phyloP scores from a whole-genome alignment of 139 green algal species.

The Chlorella sp. region DNA sequence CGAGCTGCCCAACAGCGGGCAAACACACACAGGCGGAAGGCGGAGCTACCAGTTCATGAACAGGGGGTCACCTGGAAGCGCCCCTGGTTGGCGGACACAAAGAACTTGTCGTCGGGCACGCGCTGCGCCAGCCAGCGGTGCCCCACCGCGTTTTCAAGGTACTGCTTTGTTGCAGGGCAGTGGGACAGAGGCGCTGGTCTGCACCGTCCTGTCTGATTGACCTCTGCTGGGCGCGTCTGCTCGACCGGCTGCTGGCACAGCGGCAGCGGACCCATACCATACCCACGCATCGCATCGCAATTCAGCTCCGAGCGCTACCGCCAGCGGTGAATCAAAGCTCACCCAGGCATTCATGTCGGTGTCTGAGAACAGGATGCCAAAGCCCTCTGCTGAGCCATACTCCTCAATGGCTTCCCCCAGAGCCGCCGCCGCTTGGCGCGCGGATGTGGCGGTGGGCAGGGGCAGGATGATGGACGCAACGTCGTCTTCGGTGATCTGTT shows the following conservation, averaged over 20 bases:
- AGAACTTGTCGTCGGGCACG: neutral
- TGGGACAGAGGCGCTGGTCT: no score
- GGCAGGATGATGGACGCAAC: conserved; percentile 13
- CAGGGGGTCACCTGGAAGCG: conserved; percentile 19
- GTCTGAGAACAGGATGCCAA: conserved; percentile 9
- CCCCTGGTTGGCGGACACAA: conserved; percentile 29
- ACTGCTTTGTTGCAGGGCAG: neutral
- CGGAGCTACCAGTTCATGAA: no score
- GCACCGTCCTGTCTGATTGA: no score
- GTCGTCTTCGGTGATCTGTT: conserved; percentile 2
- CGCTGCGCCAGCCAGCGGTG: conserved; percentile 32
- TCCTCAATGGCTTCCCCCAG: neutral
- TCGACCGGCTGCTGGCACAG: no score
- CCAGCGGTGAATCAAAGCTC: no score
- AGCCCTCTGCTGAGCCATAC: conserved; percentile 4
- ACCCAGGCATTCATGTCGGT: neutral
- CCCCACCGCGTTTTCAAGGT: conserved; percentile 11
- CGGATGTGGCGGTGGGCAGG: neutral
- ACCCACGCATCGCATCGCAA: no score
- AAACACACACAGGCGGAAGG: no score
- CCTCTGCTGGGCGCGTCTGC: no score
- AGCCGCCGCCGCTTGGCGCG: neutral
- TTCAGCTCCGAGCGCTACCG: no score
- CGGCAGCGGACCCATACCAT: no score
- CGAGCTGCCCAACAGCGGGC: no score